Evolutionary conservation across 495 filamentous ascomycete genomes (phyloP), one percentile per base, ranked within the genome.

Genomic region (Viridothelium virens): DNA sequence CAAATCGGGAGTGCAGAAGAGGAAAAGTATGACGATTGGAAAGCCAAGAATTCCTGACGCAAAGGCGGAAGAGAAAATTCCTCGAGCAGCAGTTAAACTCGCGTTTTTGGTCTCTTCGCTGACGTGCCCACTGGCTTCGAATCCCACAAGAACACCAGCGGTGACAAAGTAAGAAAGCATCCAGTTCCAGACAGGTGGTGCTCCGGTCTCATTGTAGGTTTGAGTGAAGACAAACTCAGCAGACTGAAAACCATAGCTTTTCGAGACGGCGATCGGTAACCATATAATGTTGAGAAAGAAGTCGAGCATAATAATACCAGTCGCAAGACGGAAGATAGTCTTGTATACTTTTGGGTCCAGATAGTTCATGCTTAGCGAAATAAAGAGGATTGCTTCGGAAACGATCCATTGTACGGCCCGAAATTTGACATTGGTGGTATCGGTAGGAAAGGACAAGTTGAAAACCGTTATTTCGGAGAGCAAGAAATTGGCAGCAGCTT

Each of bases 21-120:
- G 73, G 72, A 84, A 84, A 2, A 85, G 69, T 64, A 85, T 83
- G 62, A 85, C 80, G 7, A 80, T 77, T 37, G 77, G 74, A 56
- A 84, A 72, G 34, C 81, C 82, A 14, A 81, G 79, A 63, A 83
- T 69, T 34, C 79, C 81, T 66, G 79, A 81, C 1, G 71, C 81
- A 41, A 84, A 74, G 2, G 81, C 82, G 71, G 81, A 83, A 77
- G 77, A 81, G 68, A 82, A 84, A 68, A 85, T 85, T 62, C 81
- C 83, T 38, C 80, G 77, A 0, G 83, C 83, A 18, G 82, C 82
- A 59, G 77, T 81, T 6, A 83, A 41, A 18, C 78, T 81, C 6
- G 83, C 83, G 68, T 84, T 79, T 74, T 84, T 82, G 4, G 83
- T 85, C 69, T 85, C 83, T 68, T 85, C 83, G 0, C 81, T 80